A percentile compares a stretch with the other conserved stretches of the same genome.
These are phyloP conservation scores for Ustilago tritici DNA, from an alignment of 1,284 basidiomycete species.

Conservation along the genomic window DNA sequence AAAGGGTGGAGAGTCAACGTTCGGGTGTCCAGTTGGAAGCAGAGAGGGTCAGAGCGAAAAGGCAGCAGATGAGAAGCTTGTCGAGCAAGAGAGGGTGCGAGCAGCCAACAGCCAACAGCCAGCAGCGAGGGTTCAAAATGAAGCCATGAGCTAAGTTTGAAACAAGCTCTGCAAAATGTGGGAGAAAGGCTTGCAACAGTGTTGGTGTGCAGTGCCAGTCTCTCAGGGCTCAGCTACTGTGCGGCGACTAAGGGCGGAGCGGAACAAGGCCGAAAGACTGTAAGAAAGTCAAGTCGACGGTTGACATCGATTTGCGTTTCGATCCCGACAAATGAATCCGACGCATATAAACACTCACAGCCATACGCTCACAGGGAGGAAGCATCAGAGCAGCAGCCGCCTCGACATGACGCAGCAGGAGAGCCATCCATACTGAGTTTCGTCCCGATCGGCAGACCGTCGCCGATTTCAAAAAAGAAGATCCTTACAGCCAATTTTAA, in stretches of 20 bases:
- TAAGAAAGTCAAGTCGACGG: not conserved
- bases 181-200: not conserved
- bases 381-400: not conserved
- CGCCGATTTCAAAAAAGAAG: not conserved
- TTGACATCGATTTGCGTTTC: constrained; percentile 8
- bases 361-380: not conserved
- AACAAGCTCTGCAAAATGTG: not conserved
- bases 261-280: not conserved
- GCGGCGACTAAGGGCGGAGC: constrained; percentile 4
- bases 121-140: constrained; percentile 4
- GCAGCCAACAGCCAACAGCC: not conserved
- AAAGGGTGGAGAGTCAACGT: not conserved
- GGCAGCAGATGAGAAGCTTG: not conserved
- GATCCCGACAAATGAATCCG: not conserved
- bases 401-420: not conserved
- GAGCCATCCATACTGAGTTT: not conserved
- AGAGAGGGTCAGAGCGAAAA: not conserved
- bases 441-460: not conserved
- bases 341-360: not conserved
- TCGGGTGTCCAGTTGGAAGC: not conserved
- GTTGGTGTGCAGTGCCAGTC: no score
- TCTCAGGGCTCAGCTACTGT: not conserved
- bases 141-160: constrained; percentile 8
- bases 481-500: not conserved
- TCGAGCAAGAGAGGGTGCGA: not conserved